A percentile compares a stretch with the other conserved stretches of the same genome.
Conservation (phyloP, 2,329 filamentous ascomycete species). For the Ramularia collo-cygni region DNA sequence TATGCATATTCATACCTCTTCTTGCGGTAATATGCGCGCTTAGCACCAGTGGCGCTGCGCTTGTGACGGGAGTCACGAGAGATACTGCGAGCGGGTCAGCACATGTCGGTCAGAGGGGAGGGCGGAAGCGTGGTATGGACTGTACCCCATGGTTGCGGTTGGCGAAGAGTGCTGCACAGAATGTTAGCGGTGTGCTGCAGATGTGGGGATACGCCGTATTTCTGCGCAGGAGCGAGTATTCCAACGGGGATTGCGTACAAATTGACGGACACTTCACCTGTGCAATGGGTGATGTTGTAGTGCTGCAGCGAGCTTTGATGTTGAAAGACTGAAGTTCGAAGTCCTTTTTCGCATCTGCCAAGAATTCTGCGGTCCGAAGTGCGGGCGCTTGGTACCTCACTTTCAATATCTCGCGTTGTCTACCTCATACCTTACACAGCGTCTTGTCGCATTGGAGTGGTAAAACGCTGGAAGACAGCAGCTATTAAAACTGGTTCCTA, state of each 20-base stretch:
- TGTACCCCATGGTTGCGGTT: constrained; percentile 48
- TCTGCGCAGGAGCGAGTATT: background rate
- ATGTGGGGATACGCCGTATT: background rate
- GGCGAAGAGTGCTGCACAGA: constrained; percentile 34
- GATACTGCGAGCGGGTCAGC: constrained; percentile 60
- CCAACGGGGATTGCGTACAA: constrained; percentile 8
- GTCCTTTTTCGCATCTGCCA: background rate
- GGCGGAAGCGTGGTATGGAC: constrained; percentile 23
- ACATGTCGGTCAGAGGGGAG: constrained; percentile 7
- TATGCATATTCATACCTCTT: constrained; percentile 48
- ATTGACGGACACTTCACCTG: constrained; percentile 17
- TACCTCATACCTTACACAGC: too few relatives aligned
- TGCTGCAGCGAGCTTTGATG: constrained; percentile 16
- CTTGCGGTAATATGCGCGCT: constrained; percentile 57
- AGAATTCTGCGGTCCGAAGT: too few relatives aligned
- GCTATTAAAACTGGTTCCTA: too few relatives aligned
- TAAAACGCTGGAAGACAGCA: too few relatives aligned
- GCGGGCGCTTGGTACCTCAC: too few relatives aligned
- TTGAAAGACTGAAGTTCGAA: constrained; percentile 1
- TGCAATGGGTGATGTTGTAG: constrained; percentile 13
- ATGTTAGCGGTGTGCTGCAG: constrained; percentile 5
- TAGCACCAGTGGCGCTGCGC: constrained; percentile 97
- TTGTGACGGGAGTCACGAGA: constrained; percentile 99
- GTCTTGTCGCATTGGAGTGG: too few relatives aligned
- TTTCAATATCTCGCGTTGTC: too few relatives aligned